A percentile compares a stretch with the other conserved stretches of the same genome.
Conservation (phyloP, 2,329 filamentous ascomycete genomes). For the Tolypocladium tropicale region DNA sequence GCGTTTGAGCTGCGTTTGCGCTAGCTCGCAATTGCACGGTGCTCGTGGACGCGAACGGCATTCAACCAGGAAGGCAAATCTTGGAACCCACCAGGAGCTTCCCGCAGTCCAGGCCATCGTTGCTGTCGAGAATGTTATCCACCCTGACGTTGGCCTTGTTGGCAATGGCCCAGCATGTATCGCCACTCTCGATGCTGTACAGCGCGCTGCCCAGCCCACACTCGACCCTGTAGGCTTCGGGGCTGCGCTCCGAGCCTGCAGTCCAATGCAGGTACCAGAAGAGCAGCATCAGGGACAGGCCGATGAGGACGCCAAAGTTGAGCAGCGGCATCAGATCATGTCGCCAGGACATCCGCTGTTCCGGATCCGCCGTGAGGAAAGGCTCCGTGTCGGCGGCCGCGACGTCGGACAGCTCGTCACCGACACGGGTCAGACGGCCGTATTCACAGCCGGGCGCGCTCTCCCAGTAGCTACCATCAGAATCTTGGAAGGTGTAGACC, state of each 20-base stretch:
- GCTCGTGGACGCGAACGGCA: no score
- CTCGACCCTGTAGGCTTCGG: slow-evolving; percentile 2
- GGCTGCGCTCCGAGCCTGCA: slow-evolving; percentile 8
- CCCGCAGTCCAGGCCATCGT: slow-evolving; percentile 37
- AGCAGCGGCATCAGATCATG: slow-evolving; percentile 43
- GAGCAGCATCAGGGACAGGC: slow-evolving; percentile 38
- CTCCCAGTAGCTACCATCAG: slow-evolving; percentile 38
- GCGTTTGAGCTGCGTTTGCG: background rate
- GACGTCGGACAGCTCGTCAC: slow-evolving; percentile 15
- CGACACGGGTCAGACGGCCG: slow-evolving; percentile 33
- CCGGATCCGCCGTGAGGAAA: slow-evolving; percentile 15
- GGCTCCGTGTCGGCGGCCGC: slow-evolving; percentile 18
- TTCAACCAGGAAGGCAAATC: slow-evolving; percentile 32
- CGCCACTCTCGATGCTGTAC: slow-evolving; percentile 32
- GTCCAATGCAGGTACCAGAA: slow-evolving; percentile 35
- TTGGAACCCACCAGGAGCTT: slow-evolving; percentile 27
- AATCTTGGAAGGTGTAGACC: slow-evolving; percentile 40
- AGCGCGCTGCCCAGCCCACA: slow-evolving; percentile 19
- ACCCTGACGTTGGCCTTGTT: slow-evolving; percentile 30
- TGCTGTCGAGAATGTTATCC: slow-evolving; percentile 33
- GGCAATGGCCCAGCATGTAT: slow-evolving; percentile 45
- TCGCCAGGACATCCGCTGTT: slow-evolving; percentile 33
- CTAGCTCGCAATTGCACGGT: no score
- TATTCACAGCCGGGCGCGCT: slow-evolving; percentile 38
- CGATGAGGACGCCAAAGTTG: slow-evolving; percentile 46